Conservation (phyloP, 768 basidiomycete species). For the Fomitopsis pulvina region DNA sequence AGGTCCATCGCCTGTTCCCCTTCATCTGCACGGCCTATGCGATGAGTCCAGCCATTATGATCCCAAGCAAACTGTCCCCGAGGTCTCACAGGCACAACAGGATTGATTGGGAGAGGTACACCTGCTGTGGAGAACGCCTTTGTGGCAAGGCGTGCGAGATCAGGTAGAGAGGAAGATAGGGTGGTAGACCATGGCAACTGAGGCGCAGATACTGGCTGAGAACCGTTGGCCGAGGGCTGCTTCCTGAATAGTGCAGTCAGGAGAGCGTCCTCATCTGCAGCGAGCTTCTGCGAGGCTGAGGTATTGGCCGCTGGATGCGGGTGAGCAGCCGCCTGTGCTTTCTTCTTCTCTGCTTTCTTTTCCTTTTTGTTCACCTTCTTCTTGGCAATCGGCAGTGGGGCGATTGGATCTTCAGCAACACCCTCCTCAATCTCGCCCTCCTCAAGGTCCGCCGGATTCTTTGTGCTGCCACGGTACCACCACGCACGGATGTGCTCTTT, state of each 20-base stretch:
- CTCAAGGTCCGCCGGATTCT: conserved; percentile 15
- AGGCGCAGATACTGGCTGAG: too few species aligned
- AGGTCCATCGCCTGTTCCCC: conserved; percentile 14
- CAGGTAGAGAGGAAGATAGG: too few species aligned
- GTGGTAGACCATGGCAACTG: too few species aligned
- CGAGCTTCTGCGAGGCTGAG: neutral
- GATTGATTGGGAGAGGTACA: too few species aligned
- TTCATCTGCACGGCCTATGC: neutral
- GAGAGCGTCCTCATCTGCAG: neutral
- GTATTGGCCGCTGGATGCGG: neutral
- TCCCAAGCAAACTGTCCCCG: neutral
- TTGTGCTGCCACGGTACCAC: conserved; percentile 15
- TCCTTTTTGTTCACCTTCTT: conserved; percentile 15
- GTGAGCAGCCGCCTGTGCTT: neutral
- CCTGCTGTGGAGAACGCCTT: too few species aligned
- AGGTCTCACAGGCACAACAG: too few species aligned
- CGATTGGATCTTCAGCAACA: conserved; percentile 3
- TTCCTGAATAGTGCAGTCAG: neutral
- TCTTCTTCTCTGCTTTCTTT: conserved; percentile 6
- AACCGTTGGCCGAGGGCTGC: too few species aligned
- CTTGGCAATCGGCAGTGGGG: neutral
- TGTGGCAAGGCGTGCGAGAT: too few species aligned
- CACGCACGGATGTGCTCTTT: conserved; percentile 23
- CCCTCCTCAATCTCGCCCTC: conserved; percentile 24
- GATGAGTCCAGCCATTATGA: neutral